These are phyloP conservation scores for Cryphonectria nitschkei DNA, from an alignment of 2,329 filamentous ascomycete genomes.

Conservation along the genomic window DNA sequence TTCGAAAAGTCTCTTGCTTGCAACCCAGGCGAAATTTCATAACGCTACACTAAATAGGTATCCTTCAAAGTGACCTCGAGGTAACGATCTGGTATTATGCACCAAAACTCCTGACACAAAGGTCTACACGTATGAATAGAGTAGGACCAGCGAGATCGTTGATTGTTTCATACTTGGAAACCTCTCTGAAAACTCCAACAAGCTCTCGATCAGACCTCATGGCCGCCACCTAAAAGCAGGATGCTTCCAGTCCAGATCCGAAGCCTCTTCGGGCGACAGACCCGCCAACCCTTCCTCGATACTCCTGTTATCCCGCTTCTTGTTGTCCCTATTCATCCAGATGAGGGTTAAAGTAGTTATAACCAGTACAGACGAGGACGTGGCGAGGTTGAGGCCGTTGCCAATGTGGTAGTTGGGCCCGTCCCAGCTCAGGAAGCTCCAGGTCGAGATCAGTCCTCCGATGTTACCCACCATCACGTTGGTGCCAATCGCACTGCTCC, in stretches of 20 bases:
- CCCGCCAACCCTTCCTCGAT: slow-evolving; percentile 55
- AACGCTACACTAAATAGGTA: neutral
- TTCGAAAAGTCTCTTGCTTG: neutral
- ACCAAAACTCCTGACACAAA: too few relatives aligned
- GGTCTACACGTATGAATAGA: too few relatives aligned
- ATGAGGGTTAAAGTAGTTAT: slow-evolving; percentile 50
- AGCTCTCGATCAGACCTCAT: slow-evolving; percentile 20
- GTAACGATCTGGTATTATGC: too few relatives aligned
- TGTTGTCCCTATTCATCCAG: slow-evolving; percentile 67
- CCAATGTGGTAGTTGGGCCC: slow-evolving; percentile 70
- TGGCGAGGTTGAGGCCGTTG: slow-evolving; percentile 70
- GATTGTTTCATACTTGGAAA: neutral
- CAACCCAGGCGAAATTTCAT: neutral
- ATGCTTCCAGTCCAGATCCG: slow-evolving; percentile 69
- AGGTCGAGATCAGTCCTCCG: slow-evolving; percentile 69
- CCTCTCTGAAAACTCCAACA: too few relatives aligned
- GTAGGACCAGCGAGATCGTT: neutral
- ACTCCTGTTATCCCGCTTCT: slow-evolving; percentile 52
- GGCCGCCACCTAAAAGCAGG: slow-evolving; percentile 63
- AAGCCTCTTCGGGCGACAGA: slow-evolving; percentile 54
- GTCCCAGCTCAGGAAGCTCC: slow-evolving; percentile 67
- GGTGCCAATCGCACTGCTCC: slow-evolving; percentile 67
- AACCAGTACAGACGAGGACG: slow-evolving; percentile 56
- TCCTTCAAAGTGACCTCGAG: neutral
- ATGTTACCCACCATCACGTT: slow-evolving; percentile 75